Evolutionary conservation across 805 yeast genomes (phyloP), one percentile per base, ranked within the genome.

Genomic region (Candida loeiensis): DNA sequence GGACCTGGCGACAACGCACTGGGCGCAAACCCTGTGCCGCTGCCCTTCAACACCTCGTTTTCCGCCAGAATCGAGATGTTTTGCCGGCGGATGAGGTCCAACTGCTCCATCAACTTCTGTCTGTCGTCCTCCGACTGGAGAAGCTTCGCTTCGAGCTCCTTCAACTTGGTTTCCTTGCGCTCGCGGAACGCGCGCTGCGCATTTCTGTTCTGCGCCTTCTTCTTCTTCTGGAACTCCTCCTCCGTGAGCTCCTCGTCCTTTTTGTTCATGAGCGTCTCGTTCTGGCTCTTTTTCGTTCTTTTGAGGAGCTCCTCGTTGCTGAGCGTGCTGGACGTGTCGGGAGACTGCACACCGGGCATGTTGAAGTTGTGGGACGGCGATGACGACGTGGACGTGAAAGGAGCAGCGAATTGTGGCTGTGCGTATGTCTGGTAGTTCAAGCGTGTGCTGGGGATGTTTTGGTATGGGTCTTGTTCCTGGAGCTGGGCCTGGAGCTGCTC

Each of bases 111-210:
- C 20, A 82, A 56, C 29, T 56, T 57, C 35, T 66, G 69, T 40
- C 75, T 73, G 46, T 79, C 79, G 26, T 54, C 62, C 55, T 82
- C 91, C 30, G 84, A 74, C 43, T 71, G 67, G 13, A 65, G 61
- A 45, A 87, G 62, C 55, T 79, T 79, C 3, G 61, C 61, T 48
- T 83, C 82, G 31, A 87, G 66, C 49, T 82, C 89, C 55, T 80
- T 82, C 45, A 84, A 61, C 50, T 75, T 79, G 37, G 77, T 76
- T 57, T 85, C 93, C 58, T 83, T 85, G 36, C 95, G 76, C 59
- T 85, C 90, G 45, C 95, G 68, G 60, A 85, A 87, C 2, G 95
- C 95, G 49, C 89, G 69, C 62, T 87, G 95, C 1, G 95, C 95
- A 8, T 90, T 90, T 52, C 95, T 69, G 55, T 86, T 85, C 56